Evolutionary conservation across 1,284 basidiomycete genomes (phyloP).

Genomic region (Gymnopus androsaceus): DNA sequence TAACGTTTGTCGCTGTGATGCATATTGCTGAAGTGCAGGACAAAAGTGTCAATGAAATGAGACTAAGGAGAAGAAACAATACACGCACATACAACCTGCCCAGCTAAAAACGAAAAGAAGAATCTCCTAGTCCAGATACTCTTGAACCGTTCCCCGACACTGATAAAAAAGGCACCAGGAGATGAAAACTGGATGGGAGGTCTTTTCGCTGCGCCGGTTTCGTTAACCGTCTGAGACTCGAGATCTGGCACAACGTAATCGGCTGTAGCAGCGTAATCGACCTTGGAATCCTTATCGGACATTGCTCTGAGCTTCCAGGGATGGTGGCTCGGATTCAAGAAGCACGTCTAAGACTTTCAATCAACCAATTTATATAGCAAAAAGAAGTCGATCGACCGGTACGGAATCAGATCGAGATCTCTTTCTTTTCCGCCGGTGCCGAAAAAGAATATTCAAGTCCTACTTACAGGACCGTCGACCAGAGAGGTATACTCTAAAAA

Average conservation of each 20-base stretch:
- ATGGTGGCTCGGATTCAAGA: not conserved
- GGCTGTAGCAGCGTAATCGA: constrained; percentile 1
- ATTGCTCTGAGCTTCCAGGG: not conserved
- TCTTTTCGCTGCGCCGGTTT: constrained; percentile 21
- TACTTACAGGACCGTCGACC: too few relatives aligned
- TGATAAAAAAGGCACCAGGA: constrained; percentile 47
- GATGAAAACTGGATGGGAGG: constrained; percentile 69
- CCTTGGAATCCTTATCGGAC: constrained; percentile 1
- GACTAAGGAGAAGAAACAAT: too few relatives aligned
- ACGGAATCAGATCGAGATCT: too few relatives aligned
- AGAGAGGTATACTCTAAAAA: too few relatives aligned
- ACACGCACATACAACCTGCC: constrained; percentile 81
- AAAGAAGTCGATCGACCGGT: too few relatives aligned
- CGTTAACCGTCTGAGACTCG: constrained; percentile 5
- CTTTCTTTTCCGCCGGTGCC: too few relatives aligned
- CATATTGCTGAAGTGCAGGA: too few relatives aligned
- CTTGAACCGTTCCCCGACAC: constrained; percentile 57
- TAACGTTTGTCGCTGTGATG: constrained; percentile 84
- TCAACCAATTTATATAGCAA: too few relatives aligned
- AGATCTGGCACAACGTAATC: constrained; percentile 4
- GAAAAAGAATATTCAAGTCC: too few relatives aligned
- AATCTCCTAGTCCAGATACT: constrained; percentile 78
- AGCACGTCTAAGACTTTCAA: not conserved
- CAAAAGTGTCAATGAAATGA: too few relatives aligned
- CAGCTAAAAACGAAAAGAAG: constrained; percentile 64